Evolutionary conservation across 2,329 filamentous ascomycete species (phyloP), one percentile per base, ranked within the genome.

Genomic region (Fusarium sp.): DNA sequence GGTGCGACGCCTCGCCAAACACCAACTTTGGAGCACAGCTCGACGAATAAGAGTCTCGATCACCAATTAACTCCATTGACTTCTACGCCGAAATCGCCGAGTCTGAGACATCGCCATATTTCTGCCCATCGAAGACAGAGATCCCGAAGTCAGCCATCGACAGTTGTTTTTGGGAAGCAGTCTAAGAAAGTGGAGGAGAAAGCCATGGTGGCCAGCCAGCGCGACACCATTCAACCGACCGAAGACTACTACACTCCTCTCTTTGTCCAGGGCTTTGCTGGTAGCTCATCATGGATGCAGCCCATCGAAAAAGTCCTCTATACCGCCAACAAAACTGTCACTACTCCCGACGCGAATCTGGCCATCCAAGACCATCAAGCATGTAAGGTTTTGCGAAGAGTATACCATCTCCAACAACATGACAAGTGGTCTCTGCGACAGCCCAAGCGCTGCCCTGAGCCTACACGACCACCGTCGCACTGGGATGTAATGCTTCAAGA

Each of bases 341-440:
- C 92, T 3, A 98, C 95, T 0, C 85, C 91, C 2, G 95, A 98
- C 76, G 91, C 95, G 51, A 90, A 94, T 60, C 88, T 97, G 2
- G 91, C 94, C 43, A 89, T 97, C 40, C 89, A 94, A 49, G 95
- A 98, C 74, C 90, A 92, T 60, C 94, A 97, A 78, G 93, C 97
- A 53, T 96, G 93, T 74, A 91, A 93, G 58, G 92, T 97, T 31
- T 80, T 98, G 6, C 90, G 94, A 58, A 87, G 94, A 15, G 94
- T 99, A 4, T 97, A 98, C 76, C 90, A 95, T 66, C 84, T 98
- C 26, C 96, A 99, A 76, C 94, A 95, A 75, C 90, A 91, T 33
- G 94, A 97, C 72, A 92, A 95, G 74, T 98, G 96, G 95, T 96
- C 95, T 7, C 81, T 99, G 46, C 88, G 95, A 53, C 96, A 99